phyloP scores from a whole-genome alignment of 768 basidiomycete species.

The Pleurotus citrinopileatus region DNA sequence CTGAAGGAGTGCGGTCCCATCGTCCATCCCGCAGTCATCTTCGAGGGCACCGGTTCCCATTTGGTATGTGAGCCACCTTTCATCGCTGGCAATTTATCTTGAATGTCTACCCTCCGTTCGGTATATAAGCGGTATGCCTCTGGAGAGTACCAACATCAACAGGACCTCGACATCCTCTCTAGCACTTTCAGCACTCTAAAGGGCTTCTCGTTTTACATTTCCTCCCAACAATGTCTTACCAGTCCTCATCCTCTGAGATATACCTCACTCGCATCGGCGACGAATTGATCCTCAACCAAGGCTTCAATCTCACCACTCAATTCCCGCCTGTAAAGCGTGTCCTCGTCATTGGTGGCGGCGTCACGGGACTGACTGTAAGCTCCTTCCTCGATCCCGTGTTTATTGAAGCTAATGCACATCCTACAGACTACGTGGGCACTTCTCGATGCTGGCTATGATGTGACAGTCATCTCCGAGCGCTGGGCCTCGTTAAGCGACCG shows the following conservation, averaged over 20 bases:
- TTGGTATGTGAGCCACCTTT: too few species aligned
- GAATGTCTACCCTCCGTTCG: too few species aligned
- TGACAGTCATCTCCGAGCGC: constrained; percentile 27
- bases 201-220: neutral
- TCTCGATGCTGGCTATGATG: constrained; percentile 31
- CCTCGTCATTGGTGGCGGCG: neutral
- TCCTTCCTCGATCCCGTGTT: neutral
- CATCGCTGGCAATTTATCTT: too few species aligned
- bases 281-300: neutral
- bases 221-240: neutral
- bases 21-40: too few species aligned
- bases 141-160: too few species aligned
- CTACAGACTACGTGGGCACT: constrained; percentile 26
- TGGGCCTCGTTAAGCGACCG: constrained; percentile 17
- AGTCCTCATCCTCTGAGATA: neutral
- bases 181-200: neutral
- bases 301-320: neutral
- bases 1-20: too few species aligned
- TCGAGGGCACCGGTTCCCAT: too few species aligned
- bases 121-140: too few species aligned
- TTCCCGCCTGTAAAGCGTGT: neutral
- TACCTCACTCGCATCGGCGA: neutral
- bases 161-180: neutral
- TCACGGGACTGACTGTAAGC: neutral
- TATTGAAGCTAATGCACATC: neutral